phyloP scores from a whole-genome alignment of 116 monocot genomes.

The Cymodocea nodosa region DNA sequence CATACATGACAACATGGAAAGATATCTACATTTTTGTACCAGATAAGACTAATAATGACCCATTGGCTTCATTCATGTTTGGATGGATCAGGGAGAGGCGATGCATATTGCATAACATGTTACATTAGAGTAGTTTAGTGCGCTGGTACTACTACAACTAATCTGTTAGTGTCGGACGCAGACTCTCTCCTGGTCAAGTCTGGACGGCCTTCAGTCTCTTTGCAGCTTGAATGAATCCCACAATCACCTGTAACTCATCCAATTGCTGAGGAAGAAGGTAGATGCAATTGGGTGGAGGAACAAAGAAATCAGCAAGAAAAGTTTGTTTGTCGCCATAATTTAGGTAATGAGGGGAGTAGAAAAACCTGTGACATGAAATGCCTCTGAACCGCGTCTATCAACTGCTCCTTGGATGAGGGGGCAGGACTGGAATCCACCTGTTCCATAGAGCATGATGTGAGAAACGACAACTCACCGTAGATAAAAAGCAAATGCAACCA shows the following conservation, averaged over 20 bases:
- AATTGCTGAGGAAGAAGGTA: constrained; percentile 23
- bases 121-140: not conserved
- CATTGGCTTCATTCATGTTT: not conserved
- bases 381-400: constrained; percentile 84
- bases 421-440: constrained; percentile 59
- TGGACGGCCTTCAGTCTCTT: constrained; percentile 54
- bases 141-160: constrained; percentile 1
- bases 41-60: not conserved
- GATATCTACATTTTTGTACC: not conserved
- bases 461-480: not conserved
- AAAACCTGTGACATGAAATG: constrained; percentile 90
- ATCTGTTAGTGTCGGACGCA: constrained; percentile 3
- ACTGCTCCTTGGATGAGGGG: constrained; percentile 72
- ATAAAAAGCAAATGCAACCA: not conserved
- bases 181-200: constrained; percentile 15
- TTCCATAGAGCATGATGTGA: not conserved
- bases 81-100: not conserved
- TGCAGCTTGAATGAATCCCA: constrained; percentile 53
- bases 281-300: not conserved
- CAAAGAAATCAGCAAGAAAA: not conserved
- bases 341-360: too few species aligned
- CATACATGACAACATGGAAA: not conserved
- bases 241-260: constrained; percentile 76
- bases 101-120: not conserved
- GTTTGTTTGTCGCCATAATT: too few species aligned